Conservation (phyloP, 2,329 filamentous ascomycete genomes). For the Spiromastix sp. region DNA sequence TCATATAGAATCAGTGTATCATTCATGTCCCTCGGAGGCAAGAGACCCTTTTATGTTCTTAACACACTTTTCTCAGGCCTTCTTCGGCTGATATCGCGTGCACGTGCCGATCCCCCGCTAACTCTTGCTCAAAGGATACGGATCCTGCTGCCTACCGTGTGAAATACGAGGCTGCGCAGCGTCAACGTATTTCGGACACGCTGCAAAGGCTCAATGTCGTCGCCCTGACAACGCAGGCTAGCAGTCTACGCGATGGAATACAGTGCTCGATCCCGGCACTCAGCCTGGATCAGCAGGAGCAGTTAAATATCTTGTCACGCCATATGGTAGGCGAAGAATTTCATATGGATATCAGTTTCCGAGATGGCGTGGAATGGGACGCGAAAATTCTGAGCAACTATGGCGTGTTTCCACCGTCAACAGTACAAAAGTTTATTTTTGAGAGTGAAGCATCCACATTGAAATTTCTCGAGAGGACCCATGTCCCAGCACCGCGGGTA, state of each 20-base stretch:
- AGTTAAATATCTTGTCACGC: neutral
- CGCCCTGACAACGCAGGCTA: slow-evolving; percentile 1
- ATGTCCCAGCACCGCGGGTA: slow-evolving; percentile 3
- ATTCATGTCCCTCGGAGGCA: slow-evolving; percentile 5
- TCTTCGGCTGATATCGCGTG: too few relatives aligned
- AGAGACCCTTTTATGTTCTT: neutral
- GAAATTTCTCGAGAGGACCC: slow-evolving; percentile 4
- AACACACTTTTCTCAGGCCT: neutral
- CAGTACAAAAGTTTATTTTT: slow-evolving; percentile 4
- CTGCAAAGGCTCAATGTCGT: neutral
- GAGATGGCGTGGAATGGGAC: slow-evolving; percentile 4
- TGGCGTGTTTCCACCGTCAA: slow-evolving; percentile 2
- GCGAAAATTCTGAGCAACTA: slow-evolving; percentile 2
- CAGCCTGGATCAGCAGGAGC: neutral
- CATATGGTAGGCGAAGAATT: neutral
- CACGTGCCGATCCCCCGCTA: slow-evolving; percentile 1
- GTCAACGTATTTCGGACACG: neutral
- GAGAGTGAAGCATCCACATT: slow-evolving; percentile 2
- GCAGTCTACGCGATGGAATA: slow-evolving; percentile 2
- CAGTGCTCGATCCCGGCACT: slow-evolving; percentile 3
- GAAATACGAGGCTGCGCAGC: neutral
- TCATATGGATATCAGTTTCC: slow-evolving; percentile 4
- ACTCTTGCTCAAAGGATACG: slow-evolving; percentile 3
- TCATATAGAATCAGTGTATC: slow-evolving; percentile 5
- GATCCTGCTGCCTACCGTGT: neutral